Conservation (phyloP, 257 asterid genomes). For the Vinca minor region DNA sequence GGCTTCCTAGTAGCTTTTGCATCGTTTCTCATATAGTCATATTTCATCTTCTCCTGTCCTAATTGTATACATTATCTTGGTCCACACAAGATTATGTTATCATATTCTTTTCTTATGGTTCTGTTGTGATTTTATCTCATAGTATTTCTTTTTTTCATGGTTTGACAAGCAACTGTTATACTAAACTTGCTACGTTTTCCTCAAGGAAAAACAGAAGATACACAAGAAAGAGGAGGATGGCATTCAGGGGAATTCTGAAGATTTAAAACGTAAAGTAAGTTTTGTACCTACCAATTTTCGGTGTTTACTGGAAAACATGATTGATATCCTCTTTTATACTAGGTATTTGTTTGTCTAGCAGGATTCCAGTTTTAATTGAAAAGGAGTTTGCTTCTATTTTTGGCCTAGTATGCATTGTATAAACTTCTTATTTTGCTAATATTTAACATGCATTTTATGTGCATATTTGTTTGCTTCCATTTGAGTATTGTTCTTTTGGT, state of each 20-base stretch:
- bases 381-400: too few species aligned
- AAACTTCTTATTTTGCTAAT: background rate
- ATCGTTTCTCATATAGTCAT: background rate
- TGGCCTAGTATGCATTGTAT: background rate
- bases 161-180: background rate
- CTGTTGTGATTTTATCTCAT: background rate
- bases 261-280: constrained; percentile 9
- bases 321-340: too few species aligned
- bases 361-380: too few species aligned
- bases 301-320: too few species aligned
- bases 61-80: background rate
- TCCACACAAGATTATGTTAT: background rate
- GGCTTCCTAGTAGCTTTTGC: background rate
- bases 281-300: too few species aligned
- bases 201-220: constrained; percentile 9
- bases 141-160: background rate
- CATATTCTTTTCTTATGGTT: background rate
- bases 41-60: background rate
- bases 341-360: too few species aligned
- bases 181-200: background rate
- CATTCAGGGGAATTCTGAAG: background rate
- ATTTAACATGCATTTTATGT: background rate
- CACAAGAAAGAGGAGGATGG: background rate
- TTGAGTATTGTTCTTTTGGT: too few species aligned
- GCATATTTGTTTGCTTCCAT: background rate